Evolutionary conservation across 192 early-diverging fungal species (phyloP).

Genomic region (Coemansia sp.): DNA sequence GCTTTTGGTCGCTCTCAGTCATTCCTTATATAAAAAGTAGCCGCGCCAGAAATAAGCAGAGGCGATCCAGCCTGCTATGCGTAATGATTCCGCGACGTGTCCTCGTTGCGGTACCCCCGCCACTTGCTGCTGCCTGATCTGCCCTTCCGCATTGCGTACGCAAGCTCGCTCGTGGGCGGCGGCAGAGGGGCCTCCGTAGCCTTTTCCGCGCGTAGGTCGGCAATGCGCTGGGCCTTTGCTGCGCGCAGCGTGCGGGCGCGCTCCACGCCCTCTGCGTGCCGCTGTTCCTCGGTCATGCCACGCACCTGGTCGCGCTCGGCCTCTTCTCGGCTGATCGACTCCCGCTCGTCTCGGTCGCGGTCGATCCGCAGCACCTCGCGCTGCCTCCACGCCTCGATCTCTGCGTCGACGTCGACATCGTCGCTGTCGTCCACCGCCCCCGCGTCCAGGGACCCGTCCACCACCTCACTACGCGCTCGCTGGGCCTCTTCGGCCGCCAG

Average conservation of each 20-base stretch:
- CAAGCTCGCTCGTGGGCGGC: slow-evolving; percentile 19
- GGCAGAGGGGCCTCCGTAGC: slow-evolving; percentile 47
- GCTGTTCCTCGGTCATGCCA: slow-evolving; percentile 80
- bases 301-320: slow-evolving; percentile 74
- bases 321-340: slow-evolving; percentile 63
- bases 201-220: slow-evolving; percentile 12
- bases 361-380: slow-evolving; percentile 86
- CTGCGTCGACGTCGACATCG: slow-evolving; percentile 76
- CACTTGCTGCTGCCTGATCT: slow-evolving; percentile 16
- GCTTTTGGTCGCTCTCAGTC: slow-evolving; percentile 52
- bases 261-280: slow-evolving; percentile 64
- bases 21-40: no score
- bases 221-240: slow-evolving; percentile 47
- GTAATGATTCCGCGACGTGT: no score
- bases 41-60: no score
- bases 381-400: slow-evolving; percentile 86
- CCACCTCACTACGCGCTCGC: slow-evolving; percentile 28
- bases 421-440: slow-evolving; percentile 87
- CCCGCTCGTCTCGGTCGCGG: slow-evolving; percentile 72
- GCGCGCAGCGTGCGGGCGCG: slow-evolving; percentile 53
- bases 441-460: slow-evolving; percentile 30
- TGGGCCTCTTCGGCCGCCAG: slow-evolving; percentile 26
- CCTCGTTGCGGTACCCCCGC: slow-evolving; percentile 20
- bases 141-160: background rate
- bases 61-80: no score